Percentiles rank a stretch among this genome's conserved stretches.
Conservation (phyloP, 2,329 filamentous ascomycete species). For the Magnaporthiopsis incrustans region DNA sequence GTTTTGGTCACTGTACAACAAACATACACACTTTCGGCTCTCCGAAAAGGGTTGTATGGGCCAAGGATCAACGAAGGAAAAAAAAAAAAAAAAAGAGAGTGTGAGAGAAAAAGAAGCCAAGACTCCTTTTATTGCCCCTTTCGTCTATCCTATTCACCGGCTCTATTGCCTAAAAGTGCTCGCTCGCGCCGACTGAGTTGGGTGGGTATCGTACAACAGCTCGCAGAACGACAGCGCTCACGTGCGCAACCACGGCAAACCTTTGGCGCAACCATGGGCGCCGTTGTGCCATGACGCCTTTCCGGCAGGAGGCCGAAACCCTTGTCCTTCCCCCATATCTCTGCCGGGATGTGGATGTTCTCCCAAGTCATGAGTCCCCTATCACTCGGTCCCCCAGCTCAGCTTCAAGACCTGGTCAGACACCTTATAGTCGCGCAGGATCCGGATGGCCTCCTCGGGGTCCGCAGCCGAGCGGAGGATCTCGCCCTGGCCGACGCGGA, state of each 20-base stretch:
- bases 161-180: not conserved
- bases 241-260: not conserved
- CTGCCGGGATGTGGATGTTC: too few relatives aligned
- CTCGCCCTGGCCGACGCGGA: slow-evolving; percentile 58
- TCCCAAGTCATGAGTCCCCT: too few relatives aligned
- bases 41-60: not conserved
- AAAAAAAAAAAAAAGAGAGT: too few relatives aligned
- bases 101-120: too few relatives aligned
- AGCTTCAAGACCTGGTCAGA: slow-evolving; percentile 70
- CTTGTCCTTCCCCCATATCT: too few relatives aligned
- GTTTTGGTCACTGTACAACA: not conserved
- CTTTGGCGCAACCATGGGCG: not conserved
- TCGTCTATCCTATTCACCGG: not conserved
- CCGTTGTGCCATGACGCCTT: too few relatives aligned
- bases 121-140: not conserved
- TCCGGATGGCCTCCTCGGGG: slow-evolving; percentile 63
- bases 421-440: slow-evolving; percentile 66
- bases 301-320: too few relatives aligned
- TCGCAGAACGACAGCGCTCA: not conserved
- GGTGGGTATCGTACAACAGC: not conserved
- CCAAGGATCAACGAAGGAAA: too few relatives aligned
- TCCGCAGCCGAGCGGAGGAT: slow-evolving; percentile 74
- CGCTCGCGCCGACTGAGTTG: not conserved
- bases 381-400: slow-evolving; percentile 65
- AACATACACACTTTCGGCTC: not conserved